Percentiles rank a stretch among this genome's conserved stretches.
Conservation (phyloP, 2,329 filamentous ascomycete species). For the Sporothrix curviconia region DNA sequence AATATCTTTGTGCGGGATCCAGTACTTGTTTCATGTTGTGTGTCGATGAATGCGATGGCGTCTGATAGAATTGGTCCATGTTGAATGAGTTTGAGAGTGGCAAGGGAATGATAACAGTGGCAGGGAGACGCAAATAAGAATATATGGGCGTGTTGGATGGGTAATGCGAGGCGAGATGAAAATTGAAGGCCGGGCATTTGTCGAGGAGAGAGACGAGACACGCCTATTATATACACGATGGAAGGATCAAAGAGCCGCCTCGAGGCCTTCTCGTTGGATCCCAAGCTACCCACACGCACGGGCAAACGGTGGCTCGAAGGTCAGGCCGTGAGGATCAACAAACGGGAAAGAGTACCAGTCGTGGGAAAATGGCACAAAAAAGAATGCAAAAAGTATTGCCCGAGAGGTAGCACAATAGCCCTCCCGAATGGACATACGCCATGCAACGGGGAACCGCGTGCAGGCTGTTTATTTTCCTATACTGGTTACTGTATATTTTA, state of each 20-base stretch:
- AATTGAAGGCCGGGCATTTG: too few relatives aligned
- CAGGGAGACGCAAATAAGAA: neutral
- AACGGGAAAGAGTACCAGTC: neutral
- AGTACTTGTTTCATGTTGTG: conserved; percentile 49
- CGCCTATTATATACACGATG: neutral
- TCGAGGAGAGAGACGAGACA: too few relatives aligned
- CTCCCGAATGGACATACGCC: neutral
- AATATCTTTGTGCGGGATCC: conserved; percentile 54
- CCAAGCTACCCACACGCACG: neutral
- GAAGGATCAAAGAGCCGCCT: neutral
- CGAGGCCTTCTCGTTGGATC: neutral
- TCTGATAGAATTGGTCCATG: neutral
- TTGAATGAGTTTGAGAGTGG: neutral
- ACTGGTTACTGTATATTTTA: neutral
- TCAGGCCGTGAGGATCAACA: neutral
- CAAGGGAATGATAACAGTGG: neutral
- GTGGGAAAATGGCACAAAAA: too few relatives aligned
- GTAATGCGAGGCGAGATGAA: too few relatives aligned
- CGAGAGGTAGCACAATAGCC: neutral
- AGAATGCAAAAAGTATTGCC: neutral
- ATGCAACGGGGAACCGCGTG: neutral
- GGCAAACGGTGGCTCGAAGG: neutral
- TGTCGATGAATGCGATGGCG: conserved; percentile 23
- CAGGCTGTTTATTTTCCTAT: neutral
- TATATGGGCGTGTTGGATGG: too few relatives aligned